A percentile compares a stretch with the other conserved stretches of the same genome.
Conservation (phyloP, 371 early-diverging fungal genomes). For the Capillidium heterosporum region DNA sequence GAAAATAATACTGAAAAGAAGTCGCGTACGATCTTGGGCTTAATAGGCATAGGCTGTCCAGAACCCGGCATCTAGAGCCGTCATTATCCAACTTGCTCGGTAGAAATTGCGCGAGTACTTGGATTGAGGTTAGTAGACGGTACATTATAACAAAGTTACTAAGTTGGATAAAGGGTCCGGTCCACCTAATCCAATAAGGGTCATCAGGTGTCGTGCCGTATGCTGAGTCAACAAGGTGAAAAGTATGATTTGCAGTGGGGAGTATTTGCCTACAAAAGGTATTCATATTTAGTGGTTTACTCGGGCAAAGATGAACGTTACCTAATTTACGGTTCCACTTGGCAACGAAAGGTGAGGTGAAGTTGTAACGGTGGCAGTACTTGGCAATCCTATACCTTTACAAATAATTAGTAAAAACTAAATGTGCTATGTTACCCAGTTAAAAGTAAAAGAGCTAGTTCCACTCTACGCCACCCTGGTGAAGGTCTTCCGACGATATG, state of each 20-base stretch:
- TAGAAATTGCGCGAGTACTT: constrained; percentile 85
- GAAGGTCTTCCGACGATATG: constrained; percentile 85
- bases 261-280: neutral
- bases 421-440: constrained; percentile 22
- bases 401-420: neutral
- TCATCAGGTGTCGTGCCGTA: neutral
- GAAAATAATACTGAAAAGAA: constrained; percentile 56
- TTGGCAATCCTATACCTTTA: constrained; percentile 6
- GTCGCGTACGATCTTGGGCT: constrained; percentile 56
- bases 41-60: constrained; percentile 74
- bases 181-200: constrained; percentile 1
- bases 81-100: constrained; percentile 79
- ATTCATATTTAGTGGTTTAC: constrained; percentile 24
- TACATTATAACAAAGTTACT: neutral
- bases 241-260: neutral
- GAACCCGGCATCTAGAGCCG: constrained; percentile 88
- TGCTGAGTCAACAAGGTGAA: neutral
- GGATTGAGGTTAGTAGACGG: constrained; percentile 2
- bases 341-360: constrained; percentile 12
- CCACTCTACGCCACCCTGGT: constrained; percentile 58
- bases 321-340: constrained; percentile 15
- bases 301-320: constrained; percentile 24
- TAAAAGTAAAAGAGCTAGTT: constrained; percentile 44
- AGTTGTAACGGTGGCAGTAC: constrained; percentile 8
- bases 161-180: constrained; percentile 5